Evolutionary conservation across 805 yeast genomes (phyloP), one percentile per base, ranked within the genome.

Genomic region (Ogataea methylovora): DNA sequence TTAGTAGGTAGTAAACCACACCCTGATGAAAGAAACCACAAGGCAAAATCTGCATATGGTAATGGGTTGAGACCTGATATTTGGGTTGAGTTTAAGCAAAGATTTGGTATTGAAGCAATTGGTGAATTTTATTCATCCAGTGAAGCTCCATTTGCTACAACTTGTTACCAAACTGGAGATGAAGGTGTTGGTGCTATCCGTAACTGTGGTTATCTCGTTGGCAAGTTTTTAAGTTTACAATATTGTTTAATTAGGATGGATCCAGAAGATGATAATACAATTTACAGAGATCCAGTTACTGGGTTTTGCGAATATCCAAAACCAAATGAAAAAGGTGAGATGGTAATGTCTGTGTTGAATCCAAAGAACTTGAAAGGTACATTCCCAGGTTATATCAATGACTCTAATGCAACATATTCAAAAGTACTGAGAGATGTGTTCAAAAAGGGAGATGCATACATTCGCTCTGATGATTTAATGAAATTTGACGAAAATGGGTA

Each of bases 81-180:
- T 32, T 85, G 95, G 95, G 60, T 52, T 37, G 74, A 77, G 30
- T 85, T 85, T 60, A 83, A 82, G 55, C 55, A 64, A 11, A 64
- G 92, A 38, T 85, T 85, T 63, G 65, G 73, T 41, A 76, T 85
- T 36, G 63, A 69, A 23, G 76, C 69, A 5, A 67, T 85, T 37
- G 90, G 88, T 18, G 95, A 85, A 52, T 85, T 85, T 50, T 85
- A 85, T 55, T 94, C 90, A 1, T 80, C 94, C 1, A 85, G 95
- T 0, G 95, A 85, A 53, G 76, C 86, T 3, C 95, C 95, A 9
- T 68, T 81, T 40, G 92, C 87, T 2, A 69, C 84, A 18, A 83
- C 87, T 2, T 75, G 72, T 47, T 67, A 69, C 45, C 94, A 85
- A 58, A 19, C 2, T 8, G 29, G 31, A n/a, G 46, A 32, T 29